Conservation (phyloP, 164 flowering plant species). For the Protea cynaroides region DNA sequence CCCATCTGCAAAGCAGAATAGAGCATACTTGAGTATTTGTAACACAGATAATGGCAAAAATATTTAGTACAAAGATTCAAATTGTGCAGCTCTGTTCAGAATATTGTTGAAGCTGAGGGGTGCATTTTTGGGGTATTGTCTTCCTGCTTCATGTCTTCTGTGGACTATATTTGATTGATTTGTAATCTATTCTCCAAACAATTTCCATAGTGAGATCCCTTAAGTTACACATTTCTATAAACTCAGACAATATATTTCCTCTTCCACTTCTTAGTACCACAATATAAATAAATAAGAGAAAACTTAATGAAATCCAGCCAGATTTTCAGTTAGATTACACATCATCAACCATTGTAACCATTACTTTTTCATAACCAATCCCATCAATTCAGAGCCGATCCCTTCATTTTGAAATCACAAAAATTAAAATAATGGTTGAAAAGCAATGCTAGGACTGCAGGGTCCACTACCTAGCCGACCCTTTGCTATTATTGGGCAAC, state of each 20-base stretch:
- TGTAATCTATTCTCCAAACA: no score
- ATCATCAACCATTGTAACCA: background rate
- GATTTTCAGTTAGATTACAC: background rate
- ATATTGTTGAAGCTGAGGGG: no score
- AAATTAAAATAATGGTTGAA: no score
- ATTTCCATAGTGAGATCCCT: background rate
- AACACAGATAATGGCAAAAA: background rate
- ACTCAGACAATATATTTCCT: background rate
- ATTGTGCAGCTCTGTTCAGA: background rate
- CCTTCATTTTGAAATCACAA: no score
- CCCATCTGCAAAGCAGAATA: constrained; percentile 56
- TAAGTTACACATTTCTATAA: background rate
- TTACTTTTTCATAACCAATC: no score
- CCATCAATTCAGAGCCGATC: no score
- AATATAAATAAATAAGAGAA: background rate
- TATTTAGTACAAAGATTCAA: background rate
- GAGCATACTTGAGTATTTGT: background rate
- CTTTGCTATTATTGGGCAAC: no score
- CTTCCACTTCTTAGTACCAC: background rate
- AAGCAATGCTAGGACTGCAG: no score
- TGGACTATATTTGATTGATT: no score
- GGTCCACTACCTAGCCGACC: no score
- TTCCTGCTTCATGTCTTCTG: no score
- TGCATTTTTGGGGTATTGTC: no score
- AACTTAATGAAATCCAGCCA: background rate